Evolutionary conservation across 1,284 basidiomycete species (phyloP), one percentile per base, ranked within the genome.

Genomic region (Microbotryum intermedium): DNA sequence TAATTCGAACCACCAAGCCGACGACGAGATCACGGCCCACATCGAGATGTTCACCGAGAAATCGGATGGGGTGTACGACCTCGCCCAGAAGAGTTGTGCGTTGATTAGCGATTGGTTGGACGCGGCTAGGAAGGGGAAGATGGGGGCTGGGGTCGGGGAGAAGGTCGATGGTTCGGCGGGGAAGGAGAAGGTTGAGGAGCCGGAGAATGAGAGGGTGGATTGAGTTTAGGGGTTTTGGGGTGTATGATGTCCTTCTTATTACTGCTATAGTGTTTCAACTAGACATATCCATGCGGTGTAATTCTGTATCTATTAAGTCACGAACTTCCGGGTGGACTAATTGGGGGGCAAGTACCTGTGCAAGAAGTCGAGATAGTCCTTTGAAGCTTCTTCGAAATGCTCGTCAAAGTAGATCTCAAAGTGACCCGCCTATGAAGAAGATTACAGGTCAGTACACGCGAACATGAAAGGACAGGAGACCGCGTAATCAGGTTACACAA

Each of bases 1-100:
- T 9, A 56, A 65, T 26, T 21, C 43, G 20, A 66, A 66, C 52
- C 42, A 39, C 4, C 55, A 29, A 44, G 64, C 58, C 3, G 43
- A 52, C 13, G 62, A 64, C 55, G 64, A 66, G 60, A 64, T 68
- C 34, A 11, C 13, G 25, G 67, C 67, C 25, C 68, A 69, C 56
- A 51, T 63, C 25, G 47, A 59, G 10, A 70, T 70, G 68, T 70
- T 70, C 44, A 60, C 52, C 10, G 57, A 61, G 34, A 53, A 59
- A 43, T 55, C 46, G 23, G 63, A 63, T 30, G 68, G 67, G 21
- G 51, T 52, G 50, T 67, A 65, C 48, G 53, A 47, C 16, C 56
- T 70, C 6, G 62, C 50, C 7, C 53, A 55, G 20, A 54, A 64
- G 55, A 63, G 62, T 29, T 59, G 57, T n/a, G 21, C 9, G 43